These are phyloP conservation scores for Apiospora hydei DNA, from an alignment of 2,329 filamentous ascomycete species.

Conservation along the genomic window DNA sequence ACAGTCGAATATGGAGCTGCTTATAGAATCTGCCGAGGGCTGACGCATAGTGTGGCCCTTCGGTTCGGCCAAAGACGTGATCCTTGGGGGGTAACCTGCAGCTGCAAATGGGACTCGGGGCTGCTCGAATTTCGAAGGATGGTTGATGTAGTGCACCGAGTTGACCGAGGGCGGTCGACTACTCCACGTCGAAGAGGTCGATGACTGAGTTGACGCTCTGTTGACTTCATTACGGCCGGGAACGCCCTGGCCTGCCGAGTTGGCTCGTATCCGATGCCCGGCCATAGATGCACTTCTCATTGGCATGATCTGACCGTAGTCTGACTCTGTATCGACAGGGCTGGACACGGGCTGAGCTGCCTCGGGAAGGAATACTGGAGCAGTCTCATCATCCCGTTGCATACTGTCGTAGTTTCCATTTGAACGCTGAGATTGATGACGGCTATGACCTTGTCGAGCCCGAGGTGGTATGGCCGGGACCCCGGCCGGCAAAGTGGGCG, in stretches of 20 bases:
- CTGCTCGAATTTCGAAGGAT: neutral
- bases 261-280: neutral
- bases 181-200: neutral
- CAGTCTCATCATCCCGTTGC: neutral
- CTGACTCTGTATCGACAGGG: neutral
- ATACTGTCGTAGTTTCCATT: neutral
- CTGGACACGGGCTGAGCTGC: neutral
- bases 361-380: neutral
- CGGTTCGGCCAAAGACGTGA: slow-evolving; percentile 34
- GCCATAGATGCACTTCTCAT: slow-evolving; percentile 1
- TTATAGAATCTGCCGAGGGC: slow-evolving; percentile 45
- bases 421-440: neutral
- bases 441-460: neutral
- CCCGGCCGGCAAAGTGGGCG: slow-evolving; percentile 38
- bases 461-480: neutral
- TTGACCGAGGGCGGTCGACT: slow-evolving; percentile 6
- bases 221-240: neutral
- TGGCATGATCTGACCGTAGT: slow-evolving; percentile 7
- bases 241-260: neutral
- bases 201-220: neutral
- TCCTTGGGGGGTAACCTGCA: slow-evolving; percentile 36
- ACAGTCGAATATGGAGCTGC: slow-evolving; percentile 45
- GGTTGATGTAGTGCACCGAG: neutral
- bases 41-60: slow-evolving; percentile 37
- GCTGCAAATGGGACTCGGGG: neutral